Base-by-base conservation (phyloP, 148 eudicot genomes). In the Mesembryanthemum crystallinum region DNA sequence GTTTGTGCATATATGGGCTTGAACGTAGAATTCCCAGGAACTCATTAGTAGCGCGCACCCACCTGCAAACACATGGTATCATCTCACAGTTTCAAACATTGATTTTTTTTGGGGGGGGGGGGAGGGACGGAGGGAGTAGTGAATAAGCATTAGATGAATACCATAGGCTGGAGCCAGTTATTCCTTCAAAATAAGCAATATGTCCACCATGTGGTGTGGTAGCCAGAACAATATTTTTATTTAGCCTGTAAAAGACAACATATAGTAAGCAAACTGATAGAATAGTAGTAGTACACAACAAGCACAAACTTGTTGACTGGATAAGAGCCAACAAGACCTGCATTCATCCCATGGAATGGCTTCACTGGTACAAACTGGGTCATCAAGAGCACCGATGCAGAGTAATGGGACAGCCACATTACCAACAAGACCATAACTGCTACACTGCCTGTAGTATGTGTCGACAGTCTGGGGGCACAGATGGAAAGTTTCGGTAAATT, bases 311-410 rank as follows among this genome's bases (percentile, higher is more conserved):
- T 72, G 29, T 39, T 29, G 68, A 54, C 28, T 35, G 27, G 52
- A 73, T 71, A 68, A 72, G 61, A 81, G 72, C 32, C 37, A 57
- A 42, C 24, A 67, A 20, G 79, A 92, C 98, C 97, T 89, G 92
- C 98, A 95, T 82, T 95, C 98, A 81, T 95, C 97, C 94, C 94
- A 95, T 27, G 98, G 94, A 82, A 95, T 90, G 81, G 98, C 96
- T 85, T 95, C 98, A 59, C 62, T 77, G 58, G 98, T 89, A 83
- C 98, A 95, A 63, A 95, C 75, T 61, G 98, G 98, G 81, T 95
- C 98, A 76, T 95, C 98, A 87, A 92, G 87, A 49, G 98, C 86
- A 84, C 96, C 90, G 75, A 95, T 88, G 85, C 97, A 95, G 67
- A 95, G 94, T 52, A 95, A 86, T 42, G 98, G 98, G 20, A 95